phyloP scores from a whole-genome alignment of 1,284 basidiomycete genomes.

The Heimioporus punctisporus region DNA sequence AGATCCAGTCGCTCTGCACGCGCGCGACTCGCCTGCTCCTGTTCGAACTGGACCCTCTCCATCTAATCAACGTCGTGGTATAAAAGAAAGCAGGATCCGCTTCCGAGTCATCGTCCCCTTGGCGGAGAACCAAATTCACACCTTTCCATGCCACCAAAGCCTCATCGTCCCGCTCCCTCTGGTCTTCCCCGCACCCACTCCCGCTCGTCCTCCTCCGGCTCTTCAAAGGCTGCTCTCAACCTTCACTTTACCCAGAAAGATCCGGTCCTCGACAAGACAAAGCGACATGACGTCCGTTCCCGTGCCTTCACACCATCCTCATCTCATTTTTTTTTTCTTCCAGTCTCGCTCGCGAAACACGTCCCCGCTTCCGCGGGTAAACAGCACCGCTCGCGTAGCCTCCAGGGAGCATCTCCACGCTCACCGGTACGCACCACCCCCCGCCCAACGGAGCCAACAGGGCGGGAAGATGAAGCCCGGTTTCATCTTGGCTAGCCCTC shows the following conservation, averaged over 20 bases:
- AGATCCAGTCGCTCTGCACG: too few species aligned
- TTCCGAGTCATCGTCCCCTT: constrained; percentile 10
- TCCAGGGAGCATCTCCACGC: constrained; percentile 49
- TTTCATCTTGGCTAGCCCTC: constrained; percentile 59
- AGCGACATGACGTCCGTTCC: constrained; percentile 52
- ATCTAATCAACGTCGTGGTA: constrained; percentile 43
- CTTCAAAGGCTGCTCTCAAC: constrained; percentile 56
- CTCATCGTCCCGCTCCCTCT: constrained; percentile 43
- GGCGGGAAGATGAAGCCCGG: constrained; percentile 49
- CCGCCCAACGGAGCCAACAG: constrained; percentile 34
- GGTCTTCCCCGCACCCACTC: constrained; percentile 59
- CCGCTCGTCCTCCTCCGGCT: constrained; percentile 55
- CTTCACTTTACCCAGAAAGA: constrained; percentile 74
- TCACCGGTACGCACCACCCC: constrained; percentile 36
- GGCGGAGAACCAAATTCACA: constrained; percentile 35
- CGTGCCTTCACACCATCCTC: constrained; percentile 3
- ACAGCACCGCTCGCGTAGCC: constrained; percentile 51
- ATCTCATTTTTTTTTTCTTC: constrained; percentile 10
- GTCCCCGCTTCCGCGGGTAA: constrained; percentile 45
- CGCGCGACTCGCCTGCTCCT: constrained; percentile 81
- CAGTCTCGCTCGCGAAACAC: constrained; percentile 37
- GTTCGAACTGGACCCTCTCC: constrained; percentile 95
- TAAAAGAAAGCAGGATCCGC: too few species aligned
- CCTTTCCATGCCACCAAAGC: constrained; percentile 48
- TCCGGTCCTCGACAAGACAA: constrained; percentile 46